Base-by-base conservation (phyloP, 2,329 filamentous ascomycete genomes). In the Cryphonectria nitschkei region DNA sequence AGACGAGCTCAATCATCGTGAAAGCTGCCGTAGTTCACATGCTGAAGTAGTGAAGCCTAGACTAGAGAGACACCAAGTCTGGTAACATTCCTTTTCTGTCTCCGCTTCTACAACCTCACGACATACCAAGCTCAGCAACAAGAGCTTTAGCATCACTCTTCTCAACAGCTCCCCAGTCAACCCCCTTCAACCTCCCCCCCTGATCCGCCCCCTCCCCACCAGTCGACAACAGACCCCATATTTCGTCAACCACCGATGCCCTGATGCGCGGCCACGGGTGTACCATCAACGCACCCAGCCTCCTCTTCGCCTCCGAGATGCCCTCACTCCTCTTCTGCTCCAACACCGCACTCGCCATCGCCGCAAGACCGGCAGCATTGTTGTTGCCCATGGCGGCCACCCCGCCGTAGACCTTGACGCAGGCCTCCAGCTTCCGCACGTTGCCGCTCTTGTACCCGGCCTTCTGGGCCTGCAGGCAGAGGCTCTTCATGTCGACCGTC, bases 231-330 rank as follows among this genome's bases (percentile, higher is more conserved):
- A 86, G 74, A 26, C 78, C 81, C 87, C 86, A 91, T 46, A 91
- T 78, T 79, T 89, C 87, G 75, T 92, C 89, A 5, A 89, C 84
- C 22, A 88, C 89, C 62, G 84, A 78, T 72, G 80, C 86, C 72
- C 90, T 82, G 75, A 97, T 89, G 76, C 88, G 88, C 7, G 95
- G 94, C 84, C 93, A 97, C 0, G 93, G 93, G 82, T 97, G 95
- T 70, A 89, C 81, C 73, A 97, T 82, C 83, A 97, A 88, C 32
- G 87, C 89, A 0, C 87, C 87, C 56, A 98, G 82, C 78, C 94
- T 93, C 77, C 87, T 89, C 68, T 90, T 80, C 3, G 91, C 92
- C 70, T 83, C 83, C 11, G 82, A 81, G 9, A 88, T 81, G 0
- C 82, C 82, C 34, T 83, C 80, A n/a, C 86, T 79, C n/a, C 80